Conservation (phyloP, 108 stramenopile species). For the Fistulifera pelliculosa region DNA sequence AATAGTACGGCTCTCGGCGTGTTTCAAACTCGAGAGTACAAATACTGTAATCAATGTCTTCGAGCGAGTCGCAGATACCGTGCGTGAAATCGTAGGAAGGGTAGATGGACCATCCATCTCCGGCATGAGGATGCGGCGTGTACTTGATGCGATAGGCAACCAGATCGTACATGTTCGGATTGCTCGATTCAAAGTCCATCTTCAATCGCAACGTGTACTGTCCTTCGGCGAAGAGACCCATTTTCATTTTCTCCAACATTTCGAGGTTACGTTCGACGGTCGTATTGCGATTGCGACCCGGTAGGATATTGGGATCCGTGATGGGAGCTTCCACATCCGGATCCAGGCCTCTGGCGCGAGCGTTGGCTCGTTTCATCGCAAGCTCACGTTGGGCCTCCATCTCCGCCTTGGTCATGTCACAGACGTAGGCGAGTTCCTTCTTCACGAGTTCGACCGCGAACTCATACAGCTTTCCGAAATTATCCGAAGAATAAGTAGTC, state of each 20-base stretch:
- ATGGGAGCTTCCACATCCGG: slow-evolving; percentile 68
- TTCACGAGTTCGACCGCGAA: slow-evolving; percentile 85
- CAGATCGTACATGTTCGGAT: slow-evolving; percentile 97
- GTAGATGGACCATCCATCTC: slow-evolving; percentile 97
- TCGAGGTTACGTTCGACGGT: slow-evolving; percentile 81
- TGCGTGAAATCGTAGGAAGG: slow-evolving; percentile 98
- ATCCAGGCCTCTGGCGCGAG: slow-evolving; percentile 50
- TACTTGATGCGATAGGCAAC: slow-evolving; percentile 95
- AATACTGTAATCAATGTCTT: slow-evolving; percentile 97
- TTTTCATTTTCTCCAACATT: slow-evolving; percentile 89
- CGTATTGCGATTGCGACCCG: slow-evolving; percentile 87
- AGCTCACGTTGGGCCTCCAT: slow-evolving; percentile 90
- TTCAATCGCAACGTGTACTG: slow-evolving; percentile 91
- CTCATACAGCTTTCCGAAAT: slow-evolving; percentile 84
- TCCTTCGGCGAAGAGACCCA: slow-evolving; percentile 87
- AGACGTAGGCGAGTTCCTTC: slow-evolving; percentile 93
- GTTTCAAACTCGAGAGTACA: slow-evolving; percentile 99
- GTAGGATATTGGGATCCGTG: slow-evolving; percentile 54
- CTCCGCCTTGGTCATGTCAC: slow-evolving; percentile 93
- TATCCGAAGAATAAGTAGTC: slow-evolving; percentile 93
- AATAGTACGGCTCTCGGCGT: slow-evolving; percentile 95
- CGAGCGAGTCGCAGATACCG: slow-evolving; percentile 93
- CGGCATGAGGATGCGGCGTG: slow-evolving; percentile 92
- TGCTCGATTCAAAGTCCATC: slow-evolving; percentile 93
- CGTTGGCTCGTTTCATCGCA: slow-evolving; percentile 66